A percentile compares a stretch with the other conserved stretches of the same genome.
These are phyloP conservation scores for Botrytis aclada DNA, from an alignment of 2,329 filamentous ascomycete genomes.

Conservation along the genomic window DNA sequence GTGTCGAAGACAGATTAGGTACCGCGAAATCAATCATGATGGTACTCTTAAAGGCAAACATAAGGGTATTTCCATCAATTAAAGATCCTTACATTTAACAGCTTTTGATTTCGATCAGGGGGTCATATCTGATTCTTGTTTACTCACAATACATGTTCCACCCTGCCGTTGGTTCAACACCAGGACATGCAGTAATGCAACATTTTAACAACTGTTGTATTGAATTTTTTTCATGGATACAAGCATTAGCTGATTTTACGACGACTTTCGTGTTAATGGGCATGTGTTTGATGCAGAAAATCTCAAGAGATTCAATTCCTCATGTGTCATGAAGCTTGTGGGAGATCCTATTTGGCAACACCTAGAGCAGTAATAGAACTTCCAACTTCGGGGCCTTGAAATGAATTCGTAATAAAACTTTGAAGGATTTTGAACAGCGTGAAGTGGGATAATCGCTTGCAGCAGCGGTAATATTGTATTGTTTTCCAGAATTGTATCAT, in stretches of 20 bases:
- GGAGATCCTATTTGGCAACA: too few relatives aligned
- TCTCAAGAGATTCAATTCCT: too few relatives aligned
- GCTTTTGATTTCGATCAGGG: not conserved
- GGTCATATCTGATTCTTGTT: accelerated
- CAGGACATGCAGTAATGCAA: not conserved
- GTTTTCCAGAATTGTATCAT: not conserved
- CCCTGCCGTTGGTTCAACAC: not conserved
- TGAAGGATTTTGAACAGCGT: too few relatives aligned
- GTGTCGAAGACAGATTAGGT: not conserved
- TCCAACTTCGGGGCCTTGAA: accelerated
- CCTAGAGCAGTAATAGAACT: too few relatives aligned
- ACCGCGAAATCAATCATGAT: not conserved
- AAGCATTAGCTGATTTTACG: not conserved
- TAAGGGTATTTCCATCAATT: not conserved
- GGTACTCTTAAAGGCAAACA: not conserved
- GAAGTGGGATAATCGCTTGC: not conserved
- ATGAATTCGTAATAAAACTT: too few relatives aligned
- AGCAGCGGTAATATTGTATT: accelerated
- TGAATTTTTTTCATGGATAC: not conserved
- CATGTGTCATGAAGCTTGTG: too few relatives aligned
- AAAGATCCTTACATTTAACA: not conserved
- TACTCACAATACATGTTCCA: not conserved
- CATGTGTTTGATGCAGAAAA: too few relatives aligned
- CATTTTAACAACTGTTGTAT: not conserved
- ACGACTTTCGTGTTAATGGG: too few relatives aligned